Conservation (phyloP, 768 basidiomycete genomes). For the Saitozyma sp. region DNA sequence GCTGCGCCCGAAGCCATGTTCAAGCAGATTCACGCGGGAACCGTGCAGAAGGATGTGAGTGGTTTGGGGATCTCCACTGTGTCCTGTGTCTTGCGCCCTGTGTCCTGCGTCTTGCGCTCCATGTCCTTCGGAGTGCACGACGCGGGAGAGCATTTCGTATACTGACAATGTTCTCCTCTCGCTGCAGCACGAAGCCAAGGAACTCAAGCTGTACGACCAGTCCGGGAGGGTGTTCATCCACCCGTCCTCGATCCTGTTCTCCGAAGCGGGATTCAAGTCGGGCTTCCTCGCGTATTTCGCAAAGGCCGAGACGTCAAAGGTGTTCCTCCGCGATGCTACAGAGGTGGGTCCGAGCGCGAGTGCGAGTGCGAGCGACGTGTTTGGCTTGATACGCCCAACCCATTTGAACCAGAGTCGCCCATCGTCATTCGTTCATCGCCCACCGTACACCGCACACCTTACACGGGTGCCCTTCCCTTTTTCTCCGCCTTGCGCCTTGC, state of each 20-base stretch:
- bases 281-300: conserved; percentile 82
- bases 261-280: conserved; percentile 68
- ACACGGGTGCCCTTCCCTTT: neutral
- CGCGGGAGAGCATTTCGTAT: neutral
- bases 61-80: neutral
- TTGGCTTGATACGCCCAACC: too few relatives aligned
- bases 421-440: too few relatives aligned
- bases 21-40: conserved; percentile 78
- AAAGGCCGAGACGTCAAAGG: conserved; percentile 73
- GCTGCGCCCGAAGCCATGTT: conserved; percentile 75
- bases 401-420: too few relatives aligned
- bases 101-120: too few relatives aligned
- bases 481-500: neutral
- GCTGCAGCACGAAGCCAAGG: conserved; percentile 66
- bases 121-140: neutral
- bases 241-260: conserved; percentile 77
- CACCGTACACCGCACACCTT: neutral
- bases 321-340: conserved; percentile 82
- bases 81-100: too few relatives aligned
- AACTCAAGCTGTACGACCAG: conserved; percentile 79
- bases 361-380: too few relatives aligned
- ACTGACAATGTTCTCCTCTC: neutral
- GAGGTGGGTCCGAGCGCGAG: conserved; percentile 60
- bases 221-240: conserved; percentile 59
- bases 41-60: conserved; percentile 69